Conservation (phyloP, 2,329 filamentous ascomycete genomes). For the Helicocarpus griseus region DNA sequence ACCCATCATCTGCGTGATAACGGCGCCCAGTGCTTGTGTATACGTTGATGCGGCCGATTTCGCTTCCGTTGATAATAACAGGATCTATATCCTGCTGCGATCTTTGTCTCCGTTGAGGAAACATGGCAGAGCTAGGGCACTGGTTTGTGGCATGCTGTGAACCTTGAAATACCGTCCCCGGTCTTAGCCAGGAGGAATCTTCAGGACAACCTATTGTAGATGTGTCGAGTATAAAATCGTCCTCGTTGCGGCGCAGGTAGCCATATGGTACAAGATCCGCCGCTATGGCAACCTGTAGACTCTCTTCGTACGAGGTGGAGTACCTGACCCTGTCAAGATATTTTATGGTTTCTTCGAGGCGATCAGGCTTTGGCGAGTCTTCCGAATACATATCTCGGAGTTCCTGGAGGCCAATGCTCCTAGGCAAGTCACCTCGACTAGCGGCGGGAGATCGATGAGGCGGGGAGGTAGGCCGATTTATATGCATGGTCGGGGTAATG, state of each 20-base stretch:
- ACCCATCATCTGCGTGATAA: slow-evolving; percentile 24
- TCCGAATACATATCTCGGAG: slow-evolving; percentile 28
- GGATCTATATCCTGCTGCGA: slow-evolving; percentile 22
- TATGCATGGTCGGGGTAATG: not conserved
- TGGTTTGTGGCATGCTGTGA: slow-evolving; percentile 47
- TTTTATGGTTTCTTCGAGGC: slow-evolving; percentile 49
- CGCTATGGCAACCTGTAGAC: slow-evolving; percentile 43
- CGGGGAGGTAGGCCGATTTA: slow-evolving; percentile 1
- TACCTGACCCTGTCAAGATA: slow-evolving; percentile 52
- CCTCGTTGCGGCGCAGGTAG: slow-evolving; percentile 41
- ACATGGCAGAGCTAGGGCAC: slow-evolving; percentile 17
- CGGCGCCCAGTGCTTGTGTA: slow-evolving; percentile 27
- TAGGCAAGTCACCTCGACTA: slow-evolving; percentile 18
- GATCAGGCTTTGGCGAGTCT: slow-evolving; percentile 21
- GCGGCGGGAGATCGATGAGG: not conserved
- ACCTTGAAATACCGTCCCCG: slow-evolving; percentile 52
- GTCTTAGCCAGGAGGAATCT: slow-evolving; percentile 52
- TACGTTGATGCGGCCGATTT: slow-evolving; percentile 26
- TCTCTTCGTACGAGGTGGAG: slow-evolving; percentile 45
- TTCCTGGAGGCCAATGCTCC: slow-evolving; percentile 17
- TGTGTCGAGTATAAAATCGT: slow-evolving; percentile 52
- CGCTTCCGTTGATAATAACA: slow-evolving; percentile 26
- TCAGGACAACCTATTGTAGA: slow-evolving; percentile 41
- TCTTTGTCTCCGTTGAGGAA: slow-evolving; percentile 22
- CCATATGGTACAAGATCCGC: slow-evolving; percentile 45